phyloP scores from a whole-genome alignment of 306 rosid genomes.

The Vachellia collinsii region DNA sequence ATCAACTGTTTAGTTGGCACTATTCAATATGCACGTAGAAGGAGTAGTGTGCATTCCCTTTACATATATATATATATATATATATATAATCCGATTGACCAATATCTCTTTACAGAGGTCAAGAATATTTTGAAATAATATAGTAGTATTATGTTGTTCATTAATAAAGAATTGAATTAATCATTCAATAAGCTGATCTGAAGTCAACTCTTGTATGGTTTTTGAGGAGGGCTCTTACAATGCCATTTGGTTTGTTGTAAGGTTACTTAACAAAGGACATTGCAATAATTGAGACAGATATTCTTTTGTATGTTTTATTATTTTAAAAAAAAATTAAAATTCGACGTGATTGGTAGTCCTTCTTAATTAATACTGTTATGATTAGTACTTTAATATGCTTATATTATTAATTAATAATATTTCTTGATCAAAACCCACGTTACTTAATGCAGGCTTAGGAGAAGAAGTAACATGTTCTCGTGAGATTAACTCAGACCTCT shows the following conservation, averaged over 20 bases:
- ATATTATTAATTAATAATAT: not conserved
- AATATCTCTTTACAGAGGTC: conserved; percentile 21
- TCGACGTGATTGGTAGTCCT: not conserved
- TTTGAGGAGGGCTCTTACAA: not conserved
- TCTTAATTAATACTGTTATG: not conserved
- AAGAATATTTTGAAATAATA: conserved; percentile 18
- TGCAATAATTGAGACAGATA: not conserved
- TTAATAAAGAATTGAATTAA: not conserved
- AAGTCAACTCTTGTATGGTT: not conserved
- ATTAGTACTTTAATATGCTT: not conserved
- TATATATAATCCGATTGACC: not conserved
- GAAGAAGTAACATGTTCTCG: conserved; percentile 71
- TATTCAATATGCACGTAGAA: not conserved
- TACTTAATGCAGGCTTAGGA: conserved; percentile 55
- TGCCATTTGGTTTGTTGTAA: conserved; percentile 2
- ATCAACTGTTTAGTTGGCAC: not conserved
- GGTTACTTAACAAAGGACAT: not conserved
- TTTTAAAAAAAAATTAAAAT: not conserved
- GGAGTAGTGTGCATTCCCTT: not conserved
- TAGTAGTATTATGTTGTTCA: not conserved
- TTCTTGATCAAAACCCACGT: too few species aligned
- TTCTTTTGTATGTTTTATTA: not conserved
- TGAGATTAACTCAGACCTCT: conserved; percentile 52
- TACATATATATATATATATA: not conserved
- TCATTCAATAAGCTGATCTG: not conserved